phyloP scores from a whole-genome alignment of 2,329 filamentous ascomycete genomes.

The Aspergillus floridensis region DNA sequence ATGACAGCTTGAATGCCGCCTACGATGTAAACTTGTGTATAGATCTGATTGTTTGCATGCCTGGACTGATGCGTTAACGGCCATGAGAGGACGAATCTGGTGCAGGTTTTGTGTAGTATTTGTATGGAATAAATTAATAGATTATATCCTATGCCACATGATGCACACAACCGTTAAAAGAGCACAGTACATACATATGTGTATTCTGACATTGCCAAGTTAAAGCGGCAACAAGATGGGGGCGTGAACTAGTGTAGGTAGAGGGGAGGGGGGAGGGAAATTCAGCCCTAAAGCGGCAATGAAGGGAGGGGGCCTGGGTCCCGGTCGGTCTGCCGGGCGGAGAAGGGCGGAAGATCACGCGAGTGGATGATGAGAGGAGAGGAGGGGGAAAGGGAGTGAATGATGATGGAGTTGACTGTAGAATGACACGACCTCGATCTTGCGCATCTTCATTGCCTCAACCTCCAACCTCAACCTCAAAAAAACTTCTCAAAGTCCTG shows the following conservation, averaged over 20 bases:
- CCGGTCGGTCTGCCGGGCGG: background rate
- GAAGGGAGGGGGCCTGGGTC: background rate
- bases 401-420: background rate
- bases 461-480: too few species aligned
- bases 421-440: constrained; percentile 3
- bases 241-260: too few species aligned
- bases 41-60: background rate
- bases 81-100: background rate
- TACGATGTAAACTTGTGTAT: constrained; percentile 1
- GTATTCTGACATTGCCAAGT: background rate
- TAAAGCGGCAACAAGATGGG: background rate
- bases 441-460: background rate
- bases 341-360: constrained; percentile 5
- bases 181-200: background rate
- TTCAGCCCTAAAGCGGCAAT: background rate
- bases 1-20: constrained; percentile 2
- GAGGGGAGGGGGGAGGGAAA: too few species aligned
- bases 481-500: background rate
- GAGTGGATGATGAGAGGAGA: background rate
- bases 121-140: background rate
- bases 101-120: background rate
- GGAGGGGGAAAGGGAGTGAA: background rate
- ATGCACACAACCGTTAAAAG: background rate
- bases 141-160: background rate
- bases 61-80: background rate